Evolutionary conservation across 805 yeast species (phyloP).

Genomic region (Hanseniaspora occidentalis): DNA sequence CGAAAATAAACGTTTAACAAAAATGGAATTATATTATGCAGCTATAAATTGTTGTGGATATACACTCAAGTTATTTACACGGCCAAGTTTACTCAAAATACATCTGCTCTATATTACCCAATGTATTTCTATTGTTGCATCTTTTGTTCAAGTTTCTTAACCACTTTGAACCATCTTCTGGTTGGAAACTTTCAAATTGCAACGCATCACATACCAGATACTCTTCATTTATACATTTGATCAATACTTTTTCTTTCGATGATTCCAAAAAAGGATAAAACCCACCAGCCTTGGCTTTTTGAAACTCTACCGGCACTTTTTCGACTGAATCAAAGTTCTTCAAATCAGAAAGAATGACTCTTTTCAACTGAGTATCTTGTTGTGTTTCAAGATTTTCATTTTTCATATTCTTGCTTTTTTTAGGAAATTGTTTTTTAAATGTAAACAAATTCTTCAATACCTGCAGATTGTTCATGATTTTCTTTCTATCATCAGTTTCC

Average conservation of each 20-base stretch:
- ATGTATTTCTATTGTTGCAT: constrained; percentile 12
- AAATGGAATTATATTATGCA: too few relatives aligned
- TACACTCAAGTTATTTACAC: too few relatives aligned
- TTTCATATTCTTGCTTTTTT: not conserved
- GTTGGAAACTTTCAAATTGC: constrained; percentile 43
- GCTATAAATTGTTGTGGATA: too few relatives aligned
- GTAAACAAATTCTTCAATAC: constrained; percentile 49
- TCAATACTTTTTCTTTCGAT: constrained; percentile 18
- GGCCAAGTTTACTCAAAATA: constrained; percentile 14
- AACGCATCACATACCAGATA: constrained; percentile 25
- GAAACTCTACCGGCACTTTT: constrained; percentile 11
- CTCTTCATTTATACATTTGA: constrained; percentile 33
- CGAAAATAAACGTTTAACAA: too few relatives aligned
- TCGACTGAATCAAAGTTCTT: constrained; percentile 3
- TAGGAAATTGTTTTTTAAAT: constrained; percentile 21
- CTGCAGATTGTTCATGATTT: constrained; percentile 31
- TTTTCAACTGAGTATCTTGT: constrained; percentile 23
- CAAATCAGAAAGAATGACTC: constrained; percentile 39
- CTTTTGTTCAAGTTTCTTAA: constrained; percentile 32
- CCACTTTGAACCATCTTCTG: constrained; percentile 36
- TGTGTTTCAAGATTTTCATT: constrained; percentile 22
- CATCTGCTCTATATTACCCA: not conserved
- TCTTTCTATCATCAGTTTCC: constrained; percentile 26
- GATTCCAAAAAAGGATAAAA: not conserved
- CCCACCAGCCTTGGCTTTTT: constrained; percentile 20